Evolutionary conservation across 805 yeast genomes (phyloP).

Genomic region (Ogataea philodendri): DNA sequence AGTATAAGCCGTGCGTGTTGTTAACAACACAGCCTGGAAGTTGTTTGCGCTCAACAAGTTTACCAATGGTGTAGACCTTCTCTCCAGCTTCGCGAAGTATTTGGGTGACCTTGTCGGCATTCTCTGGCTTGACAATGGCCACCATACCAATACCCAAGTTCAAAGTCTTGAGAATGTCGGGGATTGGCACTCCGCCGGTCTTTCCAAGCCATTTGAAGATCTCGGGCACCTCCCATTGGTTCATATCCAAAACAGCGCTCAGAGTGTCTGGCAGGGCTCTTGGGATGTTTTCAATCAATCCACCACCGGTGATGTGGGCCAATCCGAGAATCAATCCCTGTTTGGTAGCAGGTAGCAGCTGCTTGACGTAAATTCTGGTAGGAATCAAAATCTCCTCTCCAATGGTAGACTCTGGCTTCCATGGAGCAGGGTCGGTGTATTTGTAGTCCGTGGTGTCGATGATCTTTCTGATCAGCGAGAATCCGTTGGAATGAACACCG

Average conservation of each 20-base stretch:
- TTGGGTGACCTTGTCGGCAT: slow-evolving; percentile 55
- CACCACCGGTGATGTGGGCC: slow-evolving; percentile 99
- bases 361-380: slow-evolving; percentile 92
- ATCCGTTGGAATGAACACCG: slow-evolving; percentile 97
- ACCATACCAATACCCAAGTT: slow-evolving; percentile 98
- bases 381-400: slow-evolving; percentile 89
- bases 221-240: slow-evolving; percentile 78
- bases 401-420: slow-evolving; percentile 68
- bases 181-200: slow-evolving; percentile 84
- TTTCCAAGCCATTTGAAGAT: slow-evolving; percentile 93
- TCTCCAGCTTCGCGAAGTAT: slow-evolving; percentile 67
- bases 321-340: slow-evolving; percentile 74
- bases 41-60: slow-evolving; percentile 44
- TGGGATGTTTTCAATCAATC: slow-evolving; percentile 93
- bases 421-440: slow-evolving; percentile 80
- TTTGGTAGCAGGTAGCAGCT: slow-evolving; percentile 70
- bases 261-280: slow-evolving; percentile 82
- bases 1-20: slow-evolving; percentile 43
- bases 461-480: slow-evolving; percentile 89
- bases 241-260: slow-evolving; percentile 77
- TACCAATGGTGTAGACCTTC: slow-evolving; percentile 68
- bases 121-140: slow-evolving; percentile 68
- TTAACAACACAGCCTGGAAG: slow-evolving; percentile 64
- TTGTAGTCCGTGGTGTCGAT: slow-evolving; percentile 71
- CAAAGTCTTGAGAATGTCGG: slow-evolving; percentile 85